Percentiles rank a stretch among this genome's conserved stretches.
These are phyloP conservation scores for Phytophthora sp. DNA, from an alignment of 352 stramenopile species.

Conservation along the genomic window DNA sequence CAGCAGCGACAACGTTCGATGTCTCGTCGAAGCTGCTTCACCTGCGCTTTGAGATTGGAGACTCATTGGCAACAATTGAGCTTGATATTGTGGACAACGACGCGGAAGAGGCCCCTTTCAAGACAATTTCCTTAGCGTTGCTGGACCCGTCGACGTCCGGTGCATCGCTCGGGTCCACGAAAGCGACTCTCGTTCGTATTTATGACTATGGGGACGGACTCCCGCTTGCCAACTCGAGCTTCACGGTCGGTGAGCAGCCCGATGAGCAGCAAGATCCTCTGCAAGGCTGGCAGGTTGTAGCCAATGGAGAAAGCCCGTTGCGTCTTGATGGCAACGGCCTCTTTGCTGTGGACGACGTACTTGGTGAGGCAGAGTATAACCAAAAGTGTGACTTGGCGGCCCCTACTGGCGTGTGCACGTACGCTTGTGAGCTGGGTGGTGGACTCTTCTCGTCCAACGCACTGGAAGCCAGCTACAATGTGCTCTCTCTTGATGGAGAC, in stretches of 20 bases:
- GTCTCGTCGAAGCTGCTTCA: constrained; percentile 36
- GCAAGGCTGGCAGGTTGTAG: constrained; percentile 58
- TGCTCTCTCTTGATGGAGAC: constrained; percentile 43
- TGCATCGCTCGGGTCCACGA: constrained; percentile 39
- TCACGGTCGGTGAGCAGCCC: constrained; percentile 17
- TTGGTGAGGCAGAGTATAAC: constrained; percentile 71
- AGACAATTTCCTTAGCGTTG: constrained; percentile 53
- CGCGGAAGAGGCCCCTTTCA: constrained; percentile 55
- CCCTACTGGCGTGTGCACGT: constrained; percentile 55
- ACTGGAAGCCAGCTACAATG: constrained; percentile 33
- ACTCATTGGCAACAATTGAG: constrained; percentile 48
- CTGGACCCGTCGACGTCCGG: constrained; percentile 32
- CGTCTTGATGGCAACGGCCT: constrained; percentile 61
- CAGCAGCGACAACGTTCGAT: constrained; percentile 31
- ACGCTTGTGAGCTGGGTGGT: constrained; percentile 56
- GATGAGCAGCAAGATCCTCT: constrained; percentile 21
- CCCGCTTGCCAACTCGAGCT: constrained; percentile 36
- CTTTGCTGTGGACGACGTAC: constrained; percentile 63
- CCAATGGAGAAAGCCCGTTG: constrained; percentile 51
- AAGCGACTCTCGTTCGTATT: constrained; percentile 51
- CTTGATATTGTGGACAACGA: constrained; percentile 57
- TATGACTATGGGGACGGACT: constrained; percentile 65
- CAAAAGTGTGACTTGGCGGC: constrained; percentile 66
- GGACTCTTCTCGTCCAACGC: constrained; percentile 27
- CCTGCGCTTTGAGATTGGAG: constrained; percentile 63